Base-by-base conservation (phyloP, 768 basidiomycete species). In the Leucocoprinus sp. region DNA sequence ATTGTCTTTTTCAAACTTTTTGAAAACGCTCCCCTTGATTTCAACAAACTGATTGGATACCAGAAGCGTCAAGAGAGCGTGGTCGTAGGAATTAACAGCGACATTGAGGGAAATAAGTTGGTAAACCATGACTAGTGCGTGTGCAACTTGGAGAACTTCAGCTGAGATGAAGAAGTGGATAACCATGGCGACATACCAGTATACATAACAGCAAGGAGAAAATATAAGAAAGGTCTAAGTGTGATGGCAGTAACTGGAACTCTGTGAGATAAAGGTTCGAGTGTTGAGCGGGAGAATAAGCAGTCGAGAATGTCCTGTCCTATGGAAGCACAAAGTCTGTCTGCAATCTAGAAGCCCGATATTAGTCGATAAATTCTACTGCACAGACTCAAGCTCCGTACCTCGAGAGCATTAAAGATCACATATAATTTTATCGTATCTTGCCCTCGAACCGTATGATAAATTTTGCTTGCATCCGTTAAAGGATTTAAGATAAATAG, bases 361-460 rank as follows among this genome's bases (percentile, higher is more conserved):
- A n/a, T n/a, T n/a, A n/a, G n/a, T n/a, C n/a, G n/a, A n/a, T n/a
- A 29, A 14, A 39, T 9, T 35, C 27, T 1, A 8, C 23, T 5
- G 31, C 4, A 11, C 23, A 11, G 11, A 27, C 5, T 11, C 35
- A 5, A 29, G 17, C 18, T 17, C 60, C 80, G 47, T 62, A 95
- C 95, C 76, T 99, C 96, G 5, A 99, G 73, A 8, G 93, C 93
- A 62, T 97, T 98, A 67, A 97, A 99, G 41, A 99, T 95, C 49
- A 99, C 96, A 67, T 98, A 98, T 39, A 99, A 65, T 67, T 98
- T 99, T 68, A 99, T 95, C 2, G 92, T 96, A 55, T 99, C 96
- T 63, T 98, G 96, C 0, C 93, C 95, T 17, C 96, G 82, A 45
- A 99, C 97, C 12, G 84, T 85, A 57, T 99, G 96, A 56, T 99